phyloP scores from a whole-genome alignment of 108 stramenopile species.

The Heterococcus sp. region DNA sequence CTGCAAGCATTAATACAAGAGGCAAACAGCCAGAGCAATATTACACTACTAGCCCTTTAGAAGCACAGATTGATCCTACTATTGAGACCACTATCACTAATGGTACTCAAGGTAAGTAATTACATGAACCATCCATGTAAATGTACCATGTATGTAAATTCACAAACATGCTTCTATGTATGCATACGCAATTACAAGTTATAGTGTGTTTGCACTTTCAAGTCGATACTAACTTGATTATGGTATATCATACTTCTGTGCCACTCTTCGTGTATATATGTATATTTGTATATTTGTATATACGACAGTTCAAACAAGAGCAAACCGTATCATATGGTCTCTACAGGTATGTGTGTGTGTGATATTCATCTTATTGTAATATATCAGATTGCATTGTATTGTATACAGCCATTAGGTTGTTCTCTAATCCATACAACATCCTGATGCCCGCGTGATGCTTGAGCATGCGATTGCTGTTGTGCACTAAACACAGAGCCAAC shows the following conservation, averaged over 20 bases:
- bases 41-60: conserved; percentile 24
- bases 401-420: neutral
- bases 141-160: neutral
- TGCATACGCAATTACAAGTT: neutral
- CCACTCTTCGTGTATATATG: neutral
- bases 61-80: conserved; percentile 22
- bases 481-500: neutral
- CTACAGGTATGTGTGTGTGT: neutral
- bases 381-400: neutral
- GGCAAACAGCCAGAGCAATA: conserved; percentile 28
- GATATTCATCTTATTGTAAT: neutral
- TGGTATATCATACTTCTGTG: neutral
- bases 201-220: neutral
- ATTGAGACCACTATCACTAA: conserved; percentile 29
- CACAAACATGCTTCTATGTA: neutral
- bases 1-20: conserved; percentile 11
- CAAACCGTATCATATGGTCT: neutral
- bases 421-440: neutral
- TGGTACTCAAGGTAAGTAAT: conserved; percentile 1
- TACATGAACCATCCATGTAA: neutral
- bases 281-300: neutral
- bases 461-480: neutral
- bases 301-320: neutral
- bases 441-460: neutral
- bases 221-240: neutral